phyloP scores from a whole-genome alignment of 305 asterid species.

The Rubia peregrina region DNA sequence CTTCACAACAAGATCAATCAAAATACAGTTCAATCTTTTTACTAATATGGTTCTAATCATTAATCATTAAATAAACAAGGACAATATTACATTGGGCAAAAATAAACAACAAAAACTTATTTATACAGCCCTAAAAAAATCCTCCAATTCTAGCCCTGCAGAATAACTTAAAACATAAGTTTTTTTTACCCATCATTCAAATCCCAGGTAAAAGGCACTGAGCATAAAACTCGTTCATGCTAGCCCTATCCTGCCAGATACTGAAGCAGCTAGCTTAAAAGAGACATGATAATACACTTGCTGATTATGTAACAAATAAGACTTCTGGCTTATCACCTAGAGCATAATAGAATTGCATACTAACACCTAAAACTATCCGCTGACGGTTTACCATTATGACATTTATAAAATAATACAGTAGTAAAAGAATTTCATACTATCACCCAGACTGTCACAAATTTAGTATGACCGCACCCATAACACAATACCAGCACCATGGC shows the following conservation, averaged over 20 bases:
- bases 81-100: too few species aligned
- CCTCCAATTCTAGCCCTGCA: not conserved
- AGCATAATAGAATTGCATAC: not conserved
- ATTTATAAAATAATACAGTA: too few species aligned
- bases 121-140: not conserved
- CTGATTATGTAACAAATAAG: not conserved
- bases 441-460: not conserved
- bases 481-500: not conserved
- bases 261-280: not conserved
- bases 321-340: not conserved
- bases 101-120: too few species aligned
- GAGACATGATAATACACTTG: not conserved
- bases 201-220: not conserved
- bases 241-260: not conserved
- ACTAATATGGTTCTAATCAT: not conserved
- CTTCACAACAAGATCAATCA: constrained; percentile 5
- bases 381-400: not conserved
- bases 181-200: not conserved
- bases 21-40: not conserved
- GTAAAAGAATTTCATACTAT: not conserved
- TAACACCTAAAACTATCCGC: not conserved
- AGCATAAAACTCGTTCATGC: too few species aligned
- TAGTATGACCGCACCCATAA: not conserved
- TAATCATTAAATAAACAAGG: too few species aligned
- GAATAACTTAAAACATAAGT: not conserved